phyloP scores from a whole-genome alignment of 352 stramenopile genomes.

The Pythium dissotocum region DNA sequence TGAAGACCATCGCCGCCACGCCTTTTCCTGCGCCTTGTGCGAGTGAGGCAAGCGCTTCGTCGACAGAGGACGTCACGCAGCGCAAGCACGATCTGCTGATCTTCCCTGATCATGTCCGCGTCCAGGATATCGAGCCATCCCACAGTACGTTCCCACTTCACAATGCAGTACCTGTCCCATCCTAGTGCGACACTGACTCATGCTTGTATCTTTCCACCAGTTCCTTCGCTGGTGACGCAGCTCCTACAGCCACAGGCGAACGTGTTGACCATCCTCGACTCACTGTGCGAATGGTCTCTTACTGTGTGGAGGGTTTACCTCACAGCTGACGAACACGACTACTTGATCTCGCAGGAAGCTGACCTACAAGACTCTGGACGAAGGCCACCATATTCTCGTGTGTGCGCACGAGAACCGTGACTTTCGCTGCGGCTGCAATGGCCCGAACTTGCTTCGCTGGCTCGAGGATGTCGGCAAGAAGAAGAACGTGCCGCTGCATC shows the following conservation, averaged over 20 bases:
- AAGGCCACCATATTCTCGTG: constrained; percentile 63
- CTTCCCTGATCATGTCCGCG: constrained; percentile 64
- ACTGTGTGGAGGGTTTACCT: too few relatives aligned
- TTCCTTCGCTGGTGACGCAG: constrained; percentile 18
- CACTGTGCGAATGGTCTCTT: constrained; percentile 7
- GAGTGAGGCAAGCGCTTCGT: background rate
- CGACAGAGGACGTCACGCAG: background rate
- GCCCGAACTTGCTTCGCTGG: constrained; percentile 68
- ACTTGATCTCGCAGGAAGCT: constrained; percentile 35
- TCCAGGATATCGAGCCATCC: constrained; percentile 45
- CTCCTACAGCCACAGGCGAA: constrained; percentile 10
- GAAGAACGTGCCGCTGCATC: constrained; percentile 34
- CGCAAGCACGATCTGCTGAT: constrained; percentile 61
- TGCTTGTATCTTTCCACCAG: background rate
- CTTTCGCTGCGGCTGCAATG: constrained; percentile 71
- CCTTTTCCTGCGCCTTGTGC: constrained; percentile 35
- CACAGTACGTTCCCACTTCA: constrained; percentile 37
- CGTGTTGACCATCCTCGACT: constrained; percentile 3
- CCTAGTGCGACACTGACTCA: background rate
- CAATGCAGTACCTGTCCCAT: background rate
- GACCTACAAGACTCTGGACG: constrained; percentile 36
- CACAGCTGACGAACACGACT: too few relatives aligned
- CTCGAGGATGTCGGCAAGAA: constrained; percentile 43
- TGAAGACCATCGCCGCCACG: constrained; percentile 51
- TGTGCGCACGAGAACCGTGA: constrained; percentile 66